Conservation (phyloP, 2,329 filamentous ascomycete species). For the Aspergillus intermedius region DNA sequence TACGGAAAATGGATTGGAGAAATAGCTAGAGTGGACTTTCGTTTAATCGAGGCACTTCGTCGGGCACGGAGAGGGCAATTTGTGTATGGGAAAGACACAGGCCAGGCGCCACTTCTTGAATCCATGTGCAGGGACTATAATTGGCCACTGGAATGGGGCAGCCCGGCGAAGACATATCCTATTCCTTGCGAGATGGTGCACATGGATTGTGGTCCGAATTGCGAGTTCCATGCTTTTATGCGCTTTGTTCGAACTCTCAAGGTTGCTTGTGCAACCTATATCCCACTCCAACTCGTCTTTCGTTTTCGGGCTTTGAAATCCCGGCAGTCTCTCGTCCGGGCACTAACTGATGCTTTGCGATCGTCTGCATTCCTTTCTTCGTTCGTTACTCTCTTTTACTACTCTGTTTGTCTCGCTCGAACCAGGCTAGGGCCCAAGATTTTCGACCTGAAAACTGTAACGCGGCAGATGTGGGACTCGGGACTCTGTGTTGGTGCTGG, state of each 20-base stretch:
- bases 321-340: constrained; percentile 40
- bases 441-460: constrained; percentile 50
- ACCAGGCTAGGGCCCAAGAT: constrained; percentile 66
- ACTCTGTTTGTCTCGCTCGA: constrained; percentile 71
- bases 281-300: constrained; percentile 66
- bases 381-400: constrained; percentile 77
- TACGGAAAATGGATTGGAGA: constrained; percentile 79
- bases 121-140: constrained; percentile 66
- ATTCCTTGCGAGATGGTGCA: constrained; percentile 81
- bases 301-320: constrained; percentile 48
- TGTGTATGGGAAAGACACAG: constrained; percentile 67
- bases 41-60: constrained; percentile 68
- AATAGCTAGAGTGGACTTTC: constrained; percentile 66
- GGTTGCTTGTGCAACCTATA: constrained; percentile 69
- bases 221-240: constrained; percentile 65
- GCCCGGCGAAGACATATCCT: constrained; percentile 62
- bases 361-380: constrained; percentile 71
- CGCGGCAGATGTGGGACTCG: constrained; percentile 52
- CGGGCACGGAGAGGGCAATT: constrained; percentile 58
- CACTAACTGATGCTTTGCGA: constrained; percentile 55
- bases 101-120: constrained; percentile 60
- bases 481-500: constrained; percentile 63
- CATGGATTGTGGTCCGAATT: constrained; percentile 64
- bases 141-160: constrained; percentile 64
- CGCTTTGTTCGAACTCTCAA: constrained; percentile 64